These are phyloP conservation scores for Phytopythium boreale DNA, from an alignment of 352 stramenopile genomes.

Conservation along the genomic window DNA sequence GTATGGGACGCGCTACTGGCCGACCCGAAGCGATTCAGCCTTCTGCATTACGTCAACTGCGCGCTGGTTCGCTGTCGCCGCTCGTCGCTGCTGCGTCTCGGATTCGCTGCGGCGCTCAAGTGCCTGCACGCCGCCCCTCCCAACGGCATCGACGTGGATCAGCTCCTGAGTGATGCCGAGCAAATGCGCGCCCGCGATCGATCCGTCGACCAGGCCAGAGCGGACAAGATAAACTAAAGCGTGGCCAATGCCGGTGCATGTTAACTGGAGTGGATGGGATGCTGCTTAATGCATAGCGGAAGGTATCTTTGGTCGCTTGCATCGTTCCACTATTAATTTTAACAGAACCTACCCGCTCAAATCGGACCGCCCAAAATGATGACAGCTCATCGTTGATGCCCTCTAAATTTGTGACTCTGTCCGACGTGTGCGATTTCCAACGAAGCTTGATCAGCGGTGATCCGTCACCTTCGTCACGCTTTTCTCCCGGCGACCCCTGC, in stretches of 20 bases:
- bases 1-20: conserved; percentile 64
- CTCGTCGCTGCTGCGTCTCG: conserved; percentile 23
- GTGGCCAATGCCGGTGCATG: too few relatives aligned
- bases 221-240: too few relatives aligned
- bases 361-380: background rate
- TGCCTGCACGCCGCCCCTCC: conserved; percentile 20
- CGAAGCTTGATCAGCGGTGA: background rate
- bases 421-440: background rate
- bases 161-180: conserved; percentile 32
- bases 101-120: conserved; percentile 43
- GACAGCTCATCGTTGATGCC: background rate
- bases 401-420: background rate
- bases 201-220: conserved; percentile 16
- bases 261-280: background rate
- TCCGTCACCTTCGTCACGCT: background rate
- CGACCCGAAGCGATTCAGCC: conserved; percentile 61
- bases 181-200: conserved; percentile 52
- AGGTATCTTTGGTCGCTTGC: too few relatives aligned
- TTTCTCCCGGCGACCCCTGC: background rate
- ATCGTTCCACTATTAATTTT: background rate
- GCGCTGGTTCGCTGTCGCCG: conserved; percentile 54
- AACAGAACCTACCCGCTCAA: background rate
- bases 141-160: conserved; percentile 23
- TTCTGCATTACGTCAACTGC: conserved; percentile 65
- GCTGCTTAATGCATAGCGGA: too few relatives aligned